Conservation (phyloP, 768 basidiomycete species). For the Collybia sp. region DNA sequence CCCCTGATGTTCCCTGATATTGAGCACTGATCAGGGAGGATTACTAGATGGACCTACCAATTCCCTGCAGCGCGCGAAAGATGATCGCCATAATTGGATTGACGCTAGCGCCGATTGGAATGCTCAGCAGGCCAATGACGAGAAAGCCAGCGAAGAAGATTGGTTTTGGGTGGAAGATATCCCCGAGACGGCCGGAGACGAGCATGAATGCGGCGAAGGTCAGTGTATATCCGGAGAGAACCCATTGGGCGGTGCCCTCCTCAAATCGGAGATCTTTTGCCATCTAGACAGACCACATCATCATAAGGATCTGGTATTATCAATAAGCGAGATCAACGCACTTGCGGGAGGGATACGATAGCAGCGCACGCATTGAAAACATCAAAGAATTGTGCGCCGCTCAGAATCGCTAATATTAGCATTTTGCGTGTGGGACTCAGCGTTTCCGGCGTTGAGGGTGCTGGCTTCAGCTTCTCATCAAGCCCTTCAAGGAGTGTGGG, state of each 20-base stretch:
- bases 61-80: constrained; percentile 3
- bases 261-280: not conserved
- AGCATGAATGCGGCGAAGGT: constrained; percentile 11
- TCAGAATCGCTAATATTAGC: constrained; percentile 25
- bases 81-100: constrained; percentile 2
- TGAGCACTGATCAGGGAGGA: not conserved
- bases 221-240: constrained; percentile 8
- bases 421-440: constrained; percentile 16
- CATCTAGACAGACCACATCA: not conserved
- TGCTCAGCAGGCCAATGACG: constrained; percentile 2
- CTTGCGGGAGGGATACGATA: constrained; percentile 27
- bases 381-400: constrained; percentile 32
- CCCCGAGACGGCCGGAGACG: constrained; percentile 7
- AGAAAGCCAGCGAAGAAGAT: constrained; percentile 7
- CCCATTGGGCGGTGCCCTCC: constrained; percentile 9
- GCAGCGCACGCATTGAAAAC: constrained; percentile 28
- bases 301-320: too few relatives aligned
- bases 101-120: constrained; percentile 3
- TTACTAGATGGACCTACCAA: constrained; percentile 1
- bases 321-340: constrained; percentile 10
- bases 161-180: constrained; percentile 8
- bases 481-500: too few relatives aligned
- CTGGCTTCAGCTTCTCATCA: too few relatives aligned
- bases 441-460: not conserved
- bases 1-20: constrained; percentile 17